Conservation (phyloP, 805 yeast species). For the Jamesozyma jinghongensis region DNA sequence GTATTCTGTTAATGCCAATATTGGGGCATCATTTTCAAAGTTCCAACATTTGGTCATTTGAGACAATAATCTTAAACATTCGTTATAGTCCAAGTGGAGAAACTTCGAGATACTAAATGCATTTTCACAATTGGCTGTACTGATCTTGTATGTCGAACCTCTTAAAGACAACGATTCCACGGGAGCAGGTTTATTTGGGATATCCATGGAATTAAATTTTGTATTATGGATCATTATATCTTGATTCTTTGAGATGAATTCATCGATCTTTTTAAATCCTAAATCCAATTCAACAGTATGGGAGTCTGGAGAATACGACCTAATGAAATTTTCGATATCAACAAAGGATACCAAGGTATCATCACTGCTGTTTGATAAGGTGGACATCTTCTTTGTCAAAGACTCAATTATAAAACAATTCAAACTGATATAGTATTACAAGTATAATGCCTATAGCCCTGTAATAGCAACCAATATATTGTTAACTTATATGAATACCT, state of each 20-base stretch:
- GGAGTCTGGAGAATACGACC: slow-evolving; percentile 5
- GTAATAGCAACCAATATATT: too few relatives aligned
- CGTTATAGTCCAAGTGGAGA: slow-evolving; percentile 35
- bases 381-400: background rate
- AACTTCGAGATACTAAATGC: slow-evolving; percentile 35
- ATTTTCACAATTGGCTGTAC: slow-evolving; percentile 30
- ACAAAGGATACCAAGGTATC: slow-evolving; percentile 1
- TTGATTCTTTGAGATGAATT: slow-evolving; percentile 11
- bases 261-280: slow-evolving; percentile 11
- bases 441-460: too few relatives aligned
- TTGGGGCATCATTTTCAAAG: slow-evolving; percentile 24
- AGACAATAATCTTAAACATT: slow-evolving; percentile 37
- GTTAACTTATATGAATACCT: too few relatives aligned
- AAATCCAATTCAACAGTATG: slow-evolving; percentile 6
- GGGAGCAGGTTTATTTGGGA: background rate
- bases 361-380: background rate
- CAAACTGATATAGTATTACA: too few relatives aligned
- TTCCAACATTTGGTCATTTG: slow-evolving; percentile 35
- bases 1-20: slow-evolving; percentile 23
- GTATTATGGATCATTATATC: slow-evolving; percentile 8
- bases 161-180: slow-evolving; percentile 30
- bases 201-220: slow-evolving; percentile 6
- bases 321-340: slow-evolving; percentile 14
- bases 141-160: slow-evolving; percentile 32
- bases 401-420: background rate